Percentiles rank a stretch among this genome's conserved stretches.
phyloP scores from a whole-genome alignment of 805 yeast species.

The Brettanomyces nanus region DNA sequence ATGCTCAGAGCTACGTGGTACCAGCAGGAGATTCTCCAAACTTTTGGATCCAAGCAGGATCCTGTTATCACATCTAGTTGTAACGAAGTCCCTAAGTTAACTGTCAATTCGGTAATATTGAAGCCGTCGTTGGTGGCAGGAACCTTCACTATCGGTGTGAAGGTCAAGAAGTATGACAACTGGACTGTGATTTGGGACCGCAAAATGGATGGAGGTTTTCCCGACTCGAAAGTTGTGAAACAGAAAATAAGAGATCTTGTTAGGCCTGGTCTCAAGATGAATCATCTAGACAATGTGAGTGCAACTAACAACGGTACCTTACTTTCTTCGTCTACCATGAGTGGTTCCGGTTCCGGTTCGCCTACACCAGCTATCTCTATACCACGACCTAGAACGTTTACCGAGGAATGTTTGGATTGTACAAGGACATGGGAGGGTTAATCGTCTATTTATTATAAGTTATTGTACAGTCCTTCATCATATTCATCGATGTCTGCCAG shows the following conservation, averaged over 20 bases:
- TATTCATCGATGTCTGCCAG: conserved; percentile 2
- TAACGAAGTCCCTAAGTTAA: conserved; percentile 31
- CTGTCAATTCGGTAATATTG: conserved; percentile 43
- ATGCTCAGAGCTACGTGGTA: conserved; percentile 85
- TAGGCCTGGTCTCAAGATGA: conserved; percentile 47
- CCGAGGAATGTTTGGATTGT: conserved; percentile 23
- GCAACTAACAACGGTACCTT: conserved; percentile 12
- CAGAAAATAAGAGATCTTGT: conserved; percentile 52
- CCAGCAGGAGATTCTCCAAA: conserved; percentile 74
- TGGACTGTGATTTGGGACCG: conserved; percentile 52
- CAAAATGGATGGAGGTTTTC: conserved; percentile 63
- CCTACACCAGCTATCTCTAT: conserved; percentile 2
- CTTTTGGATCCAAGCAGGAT: conserved; percentile 38
- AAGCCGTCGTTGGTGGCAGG: conserved; percentile 41
- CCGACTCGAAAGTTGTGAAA: conserved; percentile 76
- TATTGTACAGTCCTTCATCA: neutral
- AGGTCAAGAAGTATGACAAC: conserved; percentile 21
- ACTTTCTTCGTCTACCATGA: neutral
- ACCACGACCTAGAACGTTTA: conserved; percentile 8
- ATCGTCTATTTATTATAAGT: neutral
- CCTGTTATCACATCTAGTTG: conserved; percentile 6
- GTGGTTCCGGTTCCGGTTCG: conserved; percentile 1
- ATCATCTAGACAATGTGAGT: conserved; percentile 50
- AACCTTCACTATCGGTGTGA: conserved; percentile 51
- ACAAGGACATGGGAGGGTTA: conserved; percentile 25